Base-by-base conservation (phyloP, 768 basidiomycete species). In the Auriscalpium microsporum region DNA sequence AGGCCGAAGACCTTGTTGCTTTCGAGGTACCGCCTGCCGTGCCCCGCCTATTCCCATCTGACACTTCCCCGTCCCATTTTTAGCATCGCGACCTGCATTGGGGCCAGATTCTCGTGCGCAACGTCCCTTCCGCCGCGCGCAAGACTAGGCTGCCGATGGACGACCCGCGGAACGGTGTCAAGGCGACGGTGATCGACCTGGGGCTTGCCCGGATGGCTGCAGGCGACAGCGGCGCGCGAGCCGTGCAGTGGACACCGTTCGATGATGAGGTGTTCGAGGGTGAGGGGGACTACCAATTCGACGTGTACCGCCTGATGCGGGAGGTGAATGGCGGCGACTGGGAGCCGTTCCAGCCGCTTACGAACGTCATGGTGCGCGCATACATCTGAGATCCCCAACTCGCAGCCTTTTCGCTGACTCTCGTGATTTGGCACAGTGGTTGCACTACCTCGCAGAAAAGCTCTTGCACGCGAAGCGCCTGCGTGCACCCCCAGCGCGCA, bases 71-170 rank as follows among this genome's bases (percentile, higher is more conserved):
- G 4, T 7, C 28, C 28, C 52, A 21, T 28, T 14, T 28, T 49
- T 64, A 99, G 95, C 96, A 99, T 70, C 92, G 96, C 35, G 96
- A 99, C 69, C 81, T 99, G n/a, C 96, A 99, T 64, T 92, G 91
- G 82, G 96, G 96, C 19, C 96, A 99, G 68, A 88, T 99, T 50
- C 78, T 99, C 8, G 82, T 98, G 48, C 84, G 84, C 64, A 75
- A 77, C 56, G 55, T 78, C 3, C 69, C 77, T 21, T 58, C 51
- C 10, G 54, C 55, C 16, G 47, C 55, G 5, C 42, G 45, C 10
- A 47, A 42, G 35, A 28, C 28, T 28, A 28, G 28, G 28, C 53
- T 75, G 34, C 67, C 72, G 23, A 88, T 91, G 89, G 88, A 91
- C 63, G 78, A 84, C 63, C 60, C 68, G 35, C 69, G 63, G 13